phyloP scores from a whole-genome alignment of 257 asterid species.

The Solanum peruvianum region DNA sequence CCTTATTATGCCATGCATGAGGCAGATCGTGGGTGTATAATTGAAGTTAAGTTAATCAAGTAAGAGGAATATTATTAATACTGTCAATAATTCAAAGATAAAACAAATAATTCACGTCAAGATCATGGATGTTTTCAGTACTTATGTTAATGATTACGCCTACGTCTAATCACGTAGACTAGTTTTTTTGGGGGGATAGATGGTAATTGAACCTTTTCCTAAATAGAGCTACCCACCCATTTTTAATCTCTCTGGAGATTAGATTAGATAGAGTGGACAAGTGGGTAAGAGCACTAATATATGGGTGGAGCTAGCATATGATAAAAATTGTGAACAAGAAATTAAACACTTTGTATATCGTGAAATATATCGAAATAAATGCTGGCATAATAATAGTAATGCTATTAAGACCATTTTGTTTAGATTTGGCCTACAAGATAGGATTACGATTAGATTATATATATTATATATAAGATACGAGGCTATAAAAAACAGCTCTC shows the following conservation, averaged over 20 bases:
- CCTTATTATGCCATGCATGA: no score
- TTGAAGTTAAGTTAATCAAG: no score
- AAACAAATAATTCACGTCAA: no score
- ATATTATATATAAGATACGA: neutral
- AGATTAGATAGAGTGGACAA: neutral
- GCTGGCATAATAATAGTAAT: neutral
- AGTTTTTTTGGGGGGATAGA: neutral
- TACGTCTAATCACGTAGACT: neutral
- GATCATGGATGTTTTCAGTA: no score
- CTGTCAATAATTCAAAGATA: accelerated
- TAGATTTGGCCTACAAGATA: neutral
- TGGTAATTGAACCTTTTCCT: neutral
- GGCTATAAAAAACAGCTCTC: neutral
- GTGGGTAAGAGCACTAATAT: neutral
- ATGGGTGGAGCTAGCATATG: neutral
- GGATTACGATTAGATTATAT: neutral
- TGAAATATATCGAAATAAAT: neutral
- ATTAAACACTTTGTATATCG: neutral
- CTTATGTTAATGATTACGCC: neutral
- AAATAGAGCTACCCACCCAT: neutral
- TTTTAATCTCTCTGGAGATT: neutral
- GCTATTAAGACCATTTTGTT: neutral
- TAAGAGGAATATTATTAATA: no score
- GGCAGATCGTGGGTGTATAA: no score
- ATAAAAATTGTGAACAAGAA: neutral